Conservation (phyloP, 2,329 filamentous ascomycete species). For the Polytolypa hystricis region DNA sequence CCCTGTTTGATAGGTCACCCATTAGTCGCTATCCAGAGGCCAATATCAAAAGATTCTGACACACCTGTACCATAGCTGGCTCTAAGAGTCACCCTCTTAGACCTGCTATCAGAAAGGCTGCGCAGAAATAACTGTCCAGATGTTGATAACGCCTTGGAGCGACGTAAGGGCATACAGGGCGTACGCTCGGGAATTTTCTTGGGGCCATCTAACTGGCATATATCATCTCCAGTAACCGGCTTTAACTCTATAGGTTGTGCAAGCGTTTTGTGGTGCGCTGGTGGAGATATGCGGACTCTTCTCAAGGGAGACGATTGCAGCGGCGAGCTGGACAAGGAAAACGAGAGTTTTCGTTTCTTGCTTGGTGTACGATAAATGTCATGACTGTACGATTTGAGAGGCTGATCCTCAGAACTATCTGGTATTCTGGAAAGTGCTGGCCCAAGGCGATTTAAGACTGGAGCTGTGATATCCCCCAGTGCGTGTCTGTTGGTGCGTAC, state of each 20-base stretch:
- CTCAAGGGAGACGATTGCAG: slow-evolving; percentile 40
- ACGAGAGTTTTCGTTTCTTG: slow-evolving; percentile 36
- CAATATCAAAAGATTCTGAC: slow-evolving; percentile 11
- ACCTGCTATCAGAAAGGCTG: slow-evolving; percentile 21
- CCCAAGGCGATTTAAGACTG: slow-evolving; percentile 32
- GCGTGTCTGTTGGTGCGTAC: slow-evolving; percentile 34
- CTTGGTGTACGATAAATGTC: slow-evolving; percentile 29
- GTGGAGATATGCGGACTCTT: slow-evolving; percentile 26
- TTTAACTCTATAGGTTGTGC: slow-evolving; percentile 13
- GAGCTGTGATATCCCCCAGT: slow-evolving; percentile 32
- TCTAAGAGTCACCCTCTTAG: slow-evolving; percentile 23
- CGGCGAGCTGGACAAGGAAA: slow-evolving; percentile 35
- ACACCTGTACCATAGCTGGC: slow-evolving; percentile 28
- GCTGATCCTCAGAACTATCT: slow-evolving; percentile 20
- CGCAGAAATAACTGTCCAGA: slow-evolving; percentile 31
- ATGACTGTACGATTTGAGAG: slow-evolving; percentile 18
- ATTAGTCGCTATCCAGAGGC: slow-evolving; percentile 5
- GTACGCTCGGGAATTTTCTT: slow-evolving; percentile 11
- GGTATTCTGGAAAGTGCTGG: slow-evolving; percentile 31
- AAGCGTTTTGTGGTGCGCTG: slow-evolving; percentile 19
- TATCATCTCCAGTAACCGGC: slow-evolving; percentile 17
- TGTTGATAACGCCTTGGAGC: slow-evolving; percentile 26
- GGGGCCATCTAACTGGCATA: slow-evolving; percentile 11
- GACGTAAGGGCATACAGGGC: slow-evolving; percentile 23
- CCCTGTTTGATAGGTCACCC: slow-evolving; percentile 22